Conservation (phyloP, 2,329 filamentous ascomycete genomes). For the Fusarium keratoplasticum region DNA sequence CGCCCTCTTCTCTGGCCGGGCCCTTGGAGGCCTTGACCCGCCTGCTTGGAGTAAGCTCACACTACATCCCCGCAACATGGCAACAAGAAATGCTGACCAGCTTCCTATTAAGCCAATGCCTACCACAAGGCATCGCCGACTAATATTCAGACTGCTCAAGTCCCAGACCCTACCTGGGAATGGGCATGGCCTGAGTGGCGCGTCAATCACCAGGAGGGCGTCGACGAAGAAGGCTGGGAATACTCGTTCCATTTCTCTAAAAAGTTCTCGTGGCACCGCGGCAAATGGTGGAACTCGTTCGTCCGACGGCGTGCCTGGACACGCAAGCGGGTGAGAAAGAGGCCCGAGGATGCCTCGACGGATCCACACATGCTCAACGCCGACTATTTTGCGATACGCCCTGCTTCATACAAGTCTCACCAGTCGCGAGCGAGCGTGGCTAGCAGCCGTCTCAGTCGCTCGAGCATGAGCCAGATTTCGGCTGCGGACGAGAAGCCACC, state of each 20-base stretch:
- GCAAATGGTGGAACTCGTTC: constrained; percentile 94
- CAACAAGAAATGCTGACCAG: constrained; percentile 13
- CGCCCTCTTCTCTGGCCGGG: constrained; percentile 87
- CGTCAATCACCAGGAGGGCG: constrained; percentile 76
- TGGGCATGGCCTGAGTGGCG: constrained; percentile 81
- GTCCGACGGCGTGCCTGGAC: constrained; percentile 93
- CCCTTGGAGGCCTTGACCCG: constrained; percentile 87
- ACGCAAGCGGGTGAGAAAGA: constrained; percentile 77
- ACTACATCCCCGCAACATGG: neutral
- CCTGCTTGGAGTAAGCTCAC: constrained; percentile 75
- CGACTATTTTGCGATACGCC: constrained; percentile 83
- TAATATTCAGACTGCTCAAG: constrained; percentile 84
- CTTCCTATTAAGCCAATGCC: constrained; percentile 64
- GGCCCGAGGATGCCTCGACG: constrained; percentile 54
- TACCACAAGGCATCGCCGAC: constrained; percentile 71
- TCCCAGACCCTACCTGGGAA: constrained; percentile 94
- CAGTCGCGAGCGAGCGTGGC: constrained; percentile 49
- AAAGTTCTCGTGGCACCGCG: constrained; percentile 86
- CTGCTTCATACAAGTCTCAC: constrained; percentile 57
- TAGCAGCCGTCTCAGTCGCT: constrained; percentile 50
- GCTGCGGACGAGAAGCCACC: constrained; percentile 66
- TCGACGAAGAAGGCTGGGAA: constrained; percentile 92
- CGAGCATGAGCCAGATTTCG: constrained; percentile 52
- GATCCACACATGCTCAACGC: constrained; percentile 76
- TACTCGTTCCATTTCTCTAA: constrained; percentile 90